Percentiles rank a stretch among this genome's conserved stretches.
Conservation (phyloP, 2,329 filamentous ascomycete species). For the Rugonectria rugulosa region DNA sequence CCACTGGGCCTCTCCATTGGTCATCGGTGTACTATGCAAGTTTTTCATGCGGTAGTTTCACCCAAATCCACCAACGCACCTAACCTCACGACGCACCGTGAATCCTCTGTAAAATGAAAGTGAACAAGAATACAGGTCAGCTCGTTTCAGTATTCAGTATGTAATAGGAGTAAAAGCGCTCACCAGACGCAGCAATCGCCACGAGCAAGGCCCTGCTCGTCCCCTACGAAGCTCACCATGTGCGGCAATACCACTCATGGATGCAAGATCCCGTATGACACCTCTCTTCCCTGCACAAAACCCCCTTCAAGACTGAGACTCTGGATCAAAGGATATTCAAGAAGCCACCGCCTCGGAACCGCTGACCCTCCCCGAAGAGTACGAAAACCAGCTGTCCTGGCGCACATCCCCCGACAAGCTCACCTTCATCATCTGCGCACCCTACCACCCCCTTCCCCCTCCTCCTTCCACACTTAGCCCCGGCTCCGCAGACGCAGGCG, state of each 20-base stretch:
- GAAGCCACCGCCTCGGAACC: slow-evolving; percentile 88
- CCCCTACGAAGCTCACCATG: slow-evolving; percentile 84
- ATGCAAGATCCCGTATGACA: slow-evolving; percentile 77
- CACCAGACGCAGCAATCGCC: slow-evolving; percentile 64
- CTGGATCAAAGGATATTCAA: slow-evolving; percentile 73
- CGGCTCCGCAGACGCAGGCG: slow-evolving; percentile 61
- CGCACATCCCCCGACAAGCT: slow-evolving; percentile 83
- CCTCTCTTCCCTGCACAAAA: not conserved
- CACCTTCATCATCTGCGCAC: slow-evolving; percentile 85
- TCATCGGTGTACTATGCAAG: not conserved
- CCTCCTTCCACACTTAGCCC: too few relatives aligned
- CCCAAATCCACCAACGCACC: slow-evolving; percentile 16
- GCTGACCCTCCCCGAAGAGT: slow-evolving; percentile 81
- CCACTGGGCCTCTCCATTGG: not conserved
- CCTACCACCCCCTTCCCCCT: slow-evolving; percentile 32
- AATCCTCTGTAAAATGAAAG: slow-evolving; percentile 47
- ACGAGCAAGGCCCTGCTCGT: slow-evolving; percentile 76
- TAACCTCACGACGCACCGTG: slow-evolving; percentile 17
- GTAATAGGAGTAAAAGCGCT: too few relatives aligned
- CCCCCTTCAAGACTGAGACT: not conserved
- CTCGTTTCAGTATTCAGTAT: accelerated
- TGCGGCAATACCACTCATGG: slow-evolving; percentile 85
- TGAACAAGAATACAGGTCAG: slow-evolving; percentile 55
- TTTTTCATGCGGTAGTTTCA: slow-evolving; percentile 20
- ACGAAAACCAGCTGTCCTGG: slow-evolving; percentile 91